A percentile compares a stretch with the other conserved stretches of the same genome.
These are phyloP conservation scores for Amniculicola lignicola DNA, from an alignment of 495 filamentous ascomycete species.

Conservation along the genomic window DNA sequence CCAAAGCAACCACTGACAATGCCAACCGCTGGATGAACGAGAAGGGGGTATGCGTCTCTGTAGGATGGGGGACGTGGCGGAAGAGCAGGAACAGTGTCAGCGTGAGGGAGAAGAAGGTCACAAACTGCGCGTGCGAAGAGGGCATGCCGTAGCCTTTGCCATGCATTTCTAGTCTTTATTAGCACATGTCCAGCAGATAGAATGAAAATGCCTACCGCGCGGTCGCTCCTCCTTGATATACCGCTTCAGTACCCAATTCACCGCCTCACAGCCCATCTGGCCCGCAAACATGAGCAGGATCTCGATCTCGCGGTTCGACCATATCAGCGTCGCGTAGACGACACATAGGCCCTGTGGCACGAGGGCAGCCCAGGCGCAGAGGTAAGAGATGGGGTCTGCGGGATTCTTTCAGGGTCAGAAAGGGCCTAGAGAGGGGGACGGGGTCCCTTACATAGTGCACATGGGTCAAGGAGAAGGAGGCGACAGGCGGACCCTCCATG, in stretches of 20 bases:
- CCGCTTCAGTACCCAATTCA: constrained; percentile 88
- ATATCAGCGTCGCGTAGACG: constrained; percentile 82
- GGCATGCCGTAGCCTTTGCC: constrained; percentile 99
- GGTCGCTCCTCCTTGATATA: constrained; percentile 90
- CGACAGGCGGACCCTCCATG: constrained; percentile 58
- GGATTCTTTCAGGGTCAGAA: constrained; percentile 64
- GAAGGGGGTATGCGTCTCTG: constrained; percentile 51
- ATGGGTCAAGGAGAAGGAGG: constrained; percentile 89
- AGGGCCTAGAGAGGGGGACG: not conserved
- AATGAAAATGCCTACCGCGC: constrained; percentile 43
- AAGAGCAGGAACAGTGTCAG: constrained; percentile 76
- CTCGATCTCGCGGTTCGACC: constrained; percentile 86
- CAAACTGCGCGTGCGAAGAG: constrained; percentile 95
- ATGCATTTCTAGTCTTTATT: constrained; percentile 57
- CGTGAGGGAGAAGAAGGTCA: constrained; percentile 81
- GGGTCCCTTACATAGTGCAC: constrained; percentile 77
- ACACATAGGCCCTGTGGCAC: constrained; percentile 87
- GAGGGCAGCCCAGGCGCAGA: constrained; percentile 90
- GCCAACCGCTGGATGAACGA: constrained; percentile 55
- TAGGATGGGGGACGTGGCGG: constrained; percentile 56
- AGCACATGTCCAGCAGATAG: not conserved
- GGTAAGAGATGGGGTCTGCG: constrained; percentile 74
- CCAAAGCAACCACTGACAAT: constrained; percentile 56
- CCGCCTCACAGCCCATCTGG: constrained; percentile 87
- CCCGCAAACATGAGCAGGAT: constrained; percentile 86